phyloP scores from a whole-genome alignment of 441 rosid genomes.

The Erodium trifolium region DNA sequence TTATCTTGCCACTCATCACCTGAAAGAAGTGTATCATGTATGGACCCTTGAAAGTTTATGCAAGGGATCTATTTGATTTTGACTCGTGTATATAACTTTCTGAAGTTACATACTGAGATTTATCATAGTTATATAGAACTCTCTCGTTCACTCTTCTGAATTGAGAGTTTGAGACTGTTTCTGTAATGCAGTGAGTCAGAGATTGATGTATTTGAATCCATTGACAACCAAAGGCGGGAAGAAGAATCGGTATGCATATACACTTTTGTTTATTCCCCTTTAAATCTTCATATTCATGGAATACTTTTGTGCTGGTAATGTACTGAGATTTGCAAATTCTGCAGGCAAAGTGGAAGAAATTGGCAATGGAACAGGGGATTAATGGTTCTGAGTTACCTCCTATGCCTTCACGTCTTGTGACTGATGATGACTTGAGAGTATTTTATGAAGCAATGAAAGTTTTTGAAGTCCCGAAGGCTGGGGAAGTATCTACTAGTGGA shows the following conservation, averaged over 20 bases:
- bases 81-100: too few relatives aligned
- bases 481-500: slow-evolving; percentile 36
- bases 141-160: background rate
- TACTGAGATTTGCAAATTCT: slow-evolving; percentile 19
- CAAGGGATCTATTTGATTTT: too few relatives aligned
- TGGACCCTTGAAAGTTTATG: too few relatives aligned
- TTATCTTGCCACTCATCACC: background rate
- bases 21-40: too few relatives aligned
- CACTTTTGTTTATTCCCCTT: background rate
- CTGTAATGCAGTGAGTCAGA: slow-evolving; percentile 55
- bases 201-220: slow-evolving; percentile 81
- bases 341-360: slow-evolving; percentile 69
- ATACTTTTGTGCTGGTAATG: slow-evolving; percentile 11
- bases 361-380: slow-evolving; percentile 41
- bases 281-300: slow-evolving; percentile 2
- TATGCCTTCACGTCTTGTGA: slow-evolving; percentile 76
- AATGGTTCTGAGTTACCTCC: slow-evolving; percentile 41
- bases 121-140: background rate
- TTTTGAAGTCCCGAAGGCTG: slow-evolving; percentile 50
- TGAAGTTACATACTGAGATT: too few relatives aligned
- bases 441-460: slow-evolving; percentile 62
- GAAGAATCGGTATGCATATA: slow-evolving; percentile 52
- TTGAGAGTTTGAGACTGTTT: background rate
- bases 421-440: slow-evolving; percentile 64
- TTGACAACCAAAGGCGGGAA: slow-evolving; percentile 67